These are phyloP conservation scores for Endogone sp. DNA, from an alignment of 192 early-diverging fungal species.

Conservation along the genomic window DNA sequence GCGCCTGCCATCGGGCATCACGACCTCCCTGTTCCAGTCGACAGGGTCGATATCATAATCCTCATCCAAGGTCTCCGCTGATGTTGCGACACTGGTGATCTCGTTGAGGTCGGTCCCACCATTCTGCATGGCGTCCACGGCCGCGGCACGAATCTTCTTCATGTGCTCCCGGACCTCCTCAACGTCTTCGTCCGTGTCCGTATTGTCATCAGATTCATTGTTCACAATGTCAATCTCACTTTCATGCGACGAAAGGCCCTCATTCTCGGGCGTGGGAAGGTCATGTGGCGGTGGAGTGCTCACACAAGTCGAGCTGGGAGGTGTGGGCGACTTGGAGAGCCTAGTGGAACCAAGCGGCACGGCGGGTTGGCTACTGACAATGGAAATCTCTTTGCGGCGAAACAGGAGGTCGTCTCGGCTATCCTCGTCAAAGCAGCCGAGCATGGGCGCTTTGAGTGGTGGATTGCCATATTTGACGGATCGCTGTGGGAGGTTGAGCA, in stretches of 20 bases:
- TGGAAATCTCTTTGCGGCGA: constrained; percentile 11
- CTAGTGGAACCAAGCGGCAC: constrained; percentile 1
- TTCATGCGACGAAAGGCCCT: constrained; percentile 4
- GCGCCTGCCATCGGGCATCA: too few relatives aligned
- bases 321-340: constrained; percentile 7
- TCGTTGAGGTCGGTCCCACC: constrained; percentile 27
- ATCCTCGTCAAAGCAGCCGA: constrained; percentile 17
- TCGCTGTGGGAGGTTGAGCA: constrained; percentile 14
- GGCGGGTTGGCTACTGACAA: constrained; percentile 1
- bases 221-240: constrained; percentile 13
- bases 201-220: constrained; percentile 16
- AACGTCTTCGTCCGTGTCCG: constrained; percentile 50
- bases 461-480: constrained; percentile 7
- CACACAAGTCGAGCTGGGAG: constrained; percentile 4
- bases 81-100: constrained; percentile 1
- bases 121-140: constrained; percentile 30
- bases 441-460: constrained; percentile 14
- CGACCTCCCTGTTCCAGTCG: too few relatives aligned
- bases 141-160: constrained; percentile 36
- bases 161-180: constrained; percentile 45
- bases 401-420: not conserved
- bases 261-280: constrained; percentile 15
- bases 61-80: too few relatives aligned
- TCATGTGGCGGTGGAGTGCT: constrained; percentile 9
- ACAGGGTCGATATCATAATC: too few relatives aligned